These are phyloP conservation scores for Saturnispora serradocipensis DNA, from an alignment of 805 yeast species.

Conservation along the genomic window DNA sequence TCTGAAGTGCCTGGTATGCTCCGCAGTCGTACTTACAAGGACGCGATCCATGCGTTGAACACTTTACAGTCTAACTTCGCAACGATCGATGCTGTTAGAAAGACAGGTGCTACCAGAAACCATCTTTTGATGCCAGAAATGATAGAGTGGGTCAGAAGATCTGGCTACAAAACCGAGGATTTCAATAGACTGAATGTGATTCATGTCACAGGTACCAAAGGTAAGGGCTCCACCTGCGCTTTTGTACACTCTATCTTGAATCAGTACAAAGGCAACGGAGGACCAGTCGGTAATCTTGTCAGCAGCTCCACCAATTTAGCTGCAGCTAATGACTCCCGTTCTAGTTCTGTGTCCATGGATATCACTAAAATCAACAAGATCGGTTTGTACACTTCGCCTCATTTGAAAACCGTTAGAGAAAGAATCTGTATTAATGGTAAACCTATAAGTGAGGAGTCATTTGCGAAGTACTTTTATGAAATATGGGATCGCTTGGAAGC, in stretches of 20 bases:
- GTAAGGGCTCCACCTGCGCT: slow-evolving; percentile 97
- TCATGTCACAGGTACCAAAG: slow-evolving; percentile 96
- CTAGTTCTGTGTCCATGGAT: slow-evolving; percentile 6
- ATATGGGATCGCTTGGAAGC: slow-evolving; percentile 72
- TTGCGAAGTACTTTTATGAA: slow-evolving; percentile 86
- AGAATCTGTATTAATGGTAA: slow-evolving; percentile 80
- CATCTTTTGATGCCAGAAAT: slow-evolving; percentile 76
- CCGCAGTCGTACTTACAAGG: slow-evolving; percentile 33
- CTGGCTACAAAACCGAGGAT: slow-evolving; percentile 58
- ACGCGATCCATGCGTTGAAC: slow-evolving; percentile 80
- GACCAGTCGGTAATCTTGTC: not conserved
- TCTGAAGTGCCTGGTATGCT: slow-evolving; percentile 10
- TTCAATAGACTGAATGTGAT: slow-evolving; percentile 68
- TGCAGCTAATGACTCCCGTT: slow-evolving; percentile 2
- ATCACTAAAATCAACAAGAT: slow-evolving; percentile 41
- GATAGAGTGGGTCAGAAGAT: slow-evolving; percentile 66
- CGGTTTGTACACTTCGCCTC: slow-evolving; percentile 96
- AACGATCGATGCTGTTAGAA: slow-evolving; percentile 72
- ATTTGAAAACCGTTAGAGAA: slow-evolving; percentile 85
- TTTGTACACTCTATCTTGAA: slow-evolving; percentile 72
- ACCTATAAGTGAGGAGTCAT: slow-evolving; percentile 72
- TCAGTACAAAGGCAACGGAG: slow-evolving; percentile 39
- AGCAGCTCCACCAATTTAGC: not conserved
- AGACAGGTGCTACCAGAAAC: slow-evolving; percentile 53
- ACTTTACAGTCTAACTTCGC: slow-evolving; percentile 87